Evolutionary conservation across 495 filamentous ascomycete species (phyloP).

Genomic region (Penicillium cinerascens): DNA sequence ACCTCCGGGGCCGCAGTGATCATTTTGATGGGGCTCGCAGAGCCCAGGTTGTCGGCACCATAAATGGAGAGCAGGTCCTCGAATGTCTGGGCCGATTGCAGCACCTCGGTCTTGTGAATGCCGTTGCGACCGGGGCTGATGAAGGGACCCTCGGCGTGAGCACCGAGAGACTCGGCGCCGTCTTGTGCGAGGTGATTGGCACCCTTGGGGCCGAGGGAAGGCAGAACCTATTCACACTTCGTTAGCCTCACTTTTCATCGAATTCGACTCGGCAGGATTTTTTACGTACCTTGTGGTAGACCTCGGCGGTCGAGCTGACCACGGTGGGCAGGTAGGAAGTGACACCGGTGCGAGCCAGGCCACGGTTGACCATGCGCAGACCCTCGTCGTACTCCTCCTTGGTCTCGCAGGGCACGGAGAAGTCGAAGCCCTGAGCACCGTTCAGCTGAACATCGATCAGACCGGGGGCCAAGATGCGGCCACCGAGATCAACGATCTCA

Average conservation of each 20-base stretch:
- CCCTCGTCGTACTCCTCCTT: slow-evolving; percentile 61
- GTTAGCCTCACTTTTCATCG: background rate
- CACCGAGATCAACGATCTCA: slow-evolving; percentile 65
- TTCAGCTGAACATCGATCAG: slow-evolving; percentile 86
- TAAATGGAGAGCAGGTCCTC: slow-evolving; percentile 64
- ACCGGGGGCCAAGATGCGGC: slow-evolving; percentile 74
- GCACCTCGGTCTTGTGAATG: slow-evolving; percentile 63
- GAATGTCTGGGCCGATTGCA: slow-evolving; percentile 51
- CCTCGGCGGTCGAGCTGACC: slow-evolving; percentile 58
- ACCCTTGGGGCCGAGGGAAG: slow-evolving; percentile 67
- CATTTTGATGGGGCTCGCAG: slow-evolving; percentile 55
- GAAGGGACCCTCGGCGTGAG: slow-evolving; percentile 84
- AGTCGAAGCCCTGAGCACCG: slow-evolving; percentile 82
- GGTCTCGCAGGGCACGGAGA: slow-evolving; percentile 66
- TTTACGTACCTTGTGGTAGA: slow-evolving; percentile 57
- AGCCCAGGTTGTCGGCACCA: slow-evolving; percentile 56
- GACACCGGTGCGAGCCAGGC: slow-evolving; percentile 70
- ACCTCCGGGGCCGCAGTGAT: slow-evolving; percentile 81
- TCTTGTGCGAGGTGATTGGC: slow-evolving; percentile 39
- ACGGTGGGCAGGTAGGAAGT: slow-evolving; percentile 82
- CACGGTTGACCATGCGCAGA: slow-evolving; percentile 61
- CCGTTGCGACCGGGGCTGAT: slow-evolving; percentile 68
- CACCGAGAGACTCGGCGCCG: slow-evolving; percentile 77
- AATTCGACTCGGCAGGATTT: background rate
- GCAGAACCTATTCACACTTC: slow-evolving; percentile 52